Conservation (phyloP, 306 rosid species). For the Acacia acuminata region DNA sequence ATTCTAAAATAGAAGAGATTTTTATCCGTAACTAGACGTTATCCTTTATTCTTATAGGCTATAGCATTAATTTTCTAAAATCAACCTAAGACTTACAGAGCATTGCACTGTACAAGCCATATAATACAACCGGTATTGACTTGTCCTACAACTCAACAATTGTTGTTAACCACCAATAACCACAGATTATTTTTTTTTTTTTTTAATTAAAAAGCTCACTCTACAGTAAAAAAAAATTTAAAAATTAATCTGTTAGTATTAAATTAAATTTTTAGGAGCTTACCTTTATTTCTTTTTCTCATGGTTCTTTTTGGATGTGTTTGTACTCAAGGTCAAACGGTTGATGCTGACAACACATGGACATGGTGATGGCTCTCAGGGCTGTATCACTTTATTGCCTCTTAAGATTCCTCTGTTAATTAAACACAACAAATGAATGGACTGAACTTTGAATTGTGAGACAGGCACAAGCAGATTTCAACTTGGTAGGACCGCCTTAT, state of each 20-base stretch:
- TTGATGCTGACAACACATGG: background rate
- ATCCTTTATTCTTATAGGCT: too few relatives aligned
- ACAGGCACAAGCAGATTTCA: background rate
- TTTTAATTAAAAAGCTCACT: background rate
- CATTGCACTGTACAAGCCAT: background rate
- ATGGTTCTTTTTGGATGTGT: too few relatives aligned
- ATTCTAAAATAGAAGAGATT: background rate
- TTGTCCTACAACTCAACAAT: background rate
- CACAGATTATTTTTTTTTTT: too few relatives aligned
- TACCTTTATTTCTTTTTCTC: too few relatives aligned
- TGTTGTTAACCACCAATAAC: background rate
- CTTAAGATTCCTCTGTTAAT: background rate
- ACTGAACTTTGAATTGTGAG: background rate
- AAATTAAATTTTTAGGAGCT: too few relatives aligned
- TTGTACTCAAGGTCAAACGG: background rate
- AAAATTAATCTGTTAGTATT: too few relatives aligned
- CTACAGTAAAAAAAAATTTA: too few relatives aligned
- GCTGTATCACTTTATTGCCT: background rate
- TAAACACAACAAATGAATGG: background rate
- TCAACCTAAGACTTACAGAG: background rate
- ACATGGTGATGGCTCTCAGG: background rate
- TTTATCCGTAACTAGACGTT: background rate
- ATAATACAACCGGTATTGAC: background rate
- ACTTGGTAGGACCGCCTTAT: background rate
- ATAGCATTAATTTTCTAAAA: too few relatives aligned